Percentiles rank a stretch among this genome's conserved stretches.
phyloP scores from a whole-genome alignment of 257 asterid species.

The Vinca minor region DNA sequence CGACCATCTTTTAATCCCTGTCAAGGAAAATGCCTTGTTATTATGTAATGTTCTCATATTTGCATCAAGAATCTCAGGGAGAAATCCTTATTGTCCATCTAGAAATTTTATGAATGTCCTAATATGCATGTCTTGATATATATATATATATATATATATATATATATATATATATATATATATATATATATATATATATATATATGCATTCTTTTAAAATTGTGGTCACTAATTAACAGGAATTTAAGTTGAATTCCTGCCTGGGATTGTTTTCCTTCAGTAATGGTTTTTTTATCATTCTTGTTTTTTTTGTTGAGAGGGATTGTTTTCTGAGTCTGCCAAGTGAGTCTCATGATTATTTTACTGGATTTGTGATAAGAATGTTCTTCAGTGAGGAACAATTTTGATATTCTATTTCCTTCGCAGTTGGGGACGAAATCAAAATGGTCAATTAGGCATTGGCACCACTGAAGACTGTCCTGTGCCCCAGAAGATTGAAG shows the following conservation, averaged over 20 bases:
- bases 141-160: no score
- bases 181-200: no score
- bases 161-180: no score
- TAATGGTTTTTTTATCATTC: no score
- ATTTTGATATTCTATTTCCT: slow-evolving; percentile 12
- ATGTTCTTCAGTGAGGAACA: background rate
- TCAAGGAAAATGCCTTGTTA: background rate
- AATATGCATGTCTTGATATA: no score
- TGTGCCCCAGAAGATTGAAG: slow-evolving; percentile 74
- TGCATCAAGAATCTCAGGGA: background rate
- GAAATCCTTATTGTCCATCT: background rate
- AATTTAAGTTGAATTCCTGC: background rate
- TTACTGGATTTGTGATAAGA: no score
- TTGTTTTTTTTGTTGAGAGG: no score
- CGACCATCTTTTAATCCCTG: background rate
- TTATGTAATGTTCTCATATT: background rate
- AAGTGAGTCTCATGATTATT: no score
- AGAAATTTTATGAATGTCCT: no score
- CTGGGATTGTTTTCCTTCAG: background rate
- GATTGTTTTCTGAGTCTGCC: no score
- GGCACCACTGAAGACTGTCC: slow-evolving; percentile 90
- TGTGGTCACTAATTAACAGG: background rate
- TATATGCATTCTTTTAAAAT: no score
- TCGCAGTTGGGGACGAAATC: slow-evolving; percentile 96
- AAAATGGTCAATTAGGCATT: slow-evolving; percentile 98